These are phyloP conservation scores for Colletotrichum euphorbiae DNA, from an alignment of 2,329 filamentous ascomycete species.

Conservation along the genomic window DNA sequence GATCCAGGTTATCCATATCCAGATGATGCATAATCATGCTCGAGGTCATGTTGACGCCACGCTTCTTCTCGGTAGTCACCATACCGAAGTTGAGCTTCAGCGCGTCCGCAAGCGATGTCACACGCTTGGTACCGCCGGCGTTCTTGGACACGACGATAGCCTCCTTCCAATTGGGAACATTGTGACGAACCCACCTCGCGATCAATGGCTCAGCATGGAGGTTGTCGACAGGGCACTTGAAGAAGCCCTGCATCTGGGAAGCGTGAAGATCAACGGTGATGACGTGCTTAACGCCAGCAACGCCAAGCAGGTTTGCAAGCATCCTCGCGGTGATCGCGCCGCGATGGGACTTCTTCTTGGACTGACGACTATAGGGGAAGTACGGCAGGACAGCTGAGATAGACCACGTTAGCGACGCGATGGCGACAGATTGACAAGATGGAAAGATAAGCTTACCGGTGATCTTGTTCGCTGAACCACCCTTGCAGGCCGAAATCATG, in stretches of 20 bases:
- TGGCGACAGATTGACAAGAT: slow-evolving; percentile 13
- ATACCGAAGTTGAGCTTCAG: slow-evolving; percentile 98
- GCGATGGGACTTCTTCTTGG: slow-evolving; percentile 98
- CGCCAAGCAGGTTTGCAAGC: slow-evolving; percentile 92
- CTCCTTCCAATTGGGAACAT: slow-evolving; percentile 88
- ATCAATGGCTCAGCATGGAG: slow-evolving; percentile 95
- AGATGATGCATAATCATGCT: slow-evolving; percentile 82
- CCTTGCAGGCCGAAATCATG: slow-evolving; percentile 99
- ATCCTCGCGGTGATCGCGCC: slow-evolving; percentile 97
- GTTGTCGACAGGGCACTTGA: slow-evolving; percentile 97
- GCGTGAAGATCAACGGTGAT: slow-evolving; percentile 97
- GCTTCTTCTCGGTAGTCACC: slow-evolving; percentile 84
- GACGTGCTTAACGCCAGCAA: slow-evolving; percentile 96
- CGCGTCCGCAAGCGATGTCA: slow-evolving; percentile 94
- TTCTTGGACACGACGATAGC: slow-evolving; percentile 99
- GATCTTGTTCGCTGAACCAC: slow-evolving; percentile 95
- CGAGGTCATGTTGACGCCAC: slow-evolving; percentile 75
- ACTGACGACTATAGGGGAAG: slow-evolving; percentile 99
- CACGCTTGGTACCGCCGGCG: slow-evolving; percentile 94
- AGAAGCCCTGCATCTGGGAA: slow-evolving; percentile 99
- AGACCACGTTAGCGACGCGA: slow-evolving; percentile 13
- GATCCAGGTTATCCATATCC: slow-evolving; percentile 72
- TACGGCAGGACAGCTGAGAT: slow-evolving; percentile 84
- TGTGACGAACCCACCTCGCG: slow-evolving; percentile 92
- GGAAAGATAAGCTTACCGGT: slow-evolving; percentile 73